A percentile compares a stretch with the other conserved stretches of the same genome.
phyloP scores from a whole-genome alignment of 192 early-diverging fungal species.

The Pilaira anomala region DNA sequence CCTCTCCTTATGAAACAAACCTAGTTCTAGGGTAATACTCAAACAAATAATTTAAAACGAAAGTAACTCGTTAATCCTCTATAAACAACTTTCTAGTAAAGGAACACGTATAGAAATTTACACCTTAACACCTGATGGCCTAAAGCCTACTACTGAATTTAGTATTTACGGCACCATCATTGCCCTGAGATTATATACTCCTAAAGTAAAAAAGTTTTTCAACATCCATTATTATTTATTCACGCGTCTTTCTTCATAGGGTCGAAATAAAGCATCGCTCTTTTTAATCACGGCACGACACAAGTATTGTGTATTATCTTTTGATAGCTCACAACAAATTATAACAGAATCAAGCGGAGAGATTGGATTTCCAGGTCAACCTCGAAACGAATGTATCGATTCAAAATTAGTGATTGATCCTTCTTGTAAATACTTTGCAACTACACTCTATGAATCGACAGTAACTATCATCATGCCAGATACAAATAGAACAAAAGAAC shows the following conservation, averaged over 20 bases:
- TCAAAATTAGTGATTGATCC: slow-evolving; percentile 10
- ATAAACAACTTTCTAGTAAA: slow-evolving; percentile 42
- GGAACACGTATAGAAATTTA: slow-evolving; percentile 64
- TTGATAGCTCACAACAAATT: slow-evolving; percentile 43
- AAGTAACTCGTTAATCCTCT: not conserved
- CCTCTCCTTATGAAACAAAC: slow-evolving; percentile 60
- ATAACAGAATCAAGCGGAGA: slow-evolving; percentile 67
- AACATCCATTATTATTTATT: not conserved
- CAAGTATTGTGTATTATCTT: slow-evolving; percentile 73
- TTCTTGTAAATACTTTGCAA: slow-evolving; percentile 6
- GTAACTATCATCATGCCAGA: slow-evolving; percentile 17
- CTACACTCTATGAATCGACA: slow-evolving; percentile 13
- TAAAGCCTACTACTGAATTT: slow-evolving; percentile 60
- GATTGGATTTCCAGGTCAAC: slow-evolving; percentile 37
- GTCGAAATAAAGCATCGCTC: slow-evolving; percentile 55
- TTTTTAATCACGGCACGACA: slow-evolving; percentile 65
- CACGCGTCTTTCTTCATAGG: slow-evolving; percentile 34
- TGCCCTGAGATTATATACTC: slow-evolving; percentile 47
- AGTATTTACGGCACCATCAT: slow-evolving; percentile 70
- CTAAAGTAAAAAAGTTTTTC: slow-evolving; percentile 13
- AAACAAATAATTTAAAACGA: not conserved
- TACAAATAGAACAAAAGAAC: not conserved
- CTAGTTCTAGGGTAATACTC: slow-evolving; percentile 67
- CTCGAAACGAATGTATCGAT: slow-evolving; percentile 35
- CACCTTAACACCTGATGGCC: slow-evolving; percentile 40